Conservation (phyloP, 768 basidiomycete genomes). For the Naematelia encephala region DNA sequence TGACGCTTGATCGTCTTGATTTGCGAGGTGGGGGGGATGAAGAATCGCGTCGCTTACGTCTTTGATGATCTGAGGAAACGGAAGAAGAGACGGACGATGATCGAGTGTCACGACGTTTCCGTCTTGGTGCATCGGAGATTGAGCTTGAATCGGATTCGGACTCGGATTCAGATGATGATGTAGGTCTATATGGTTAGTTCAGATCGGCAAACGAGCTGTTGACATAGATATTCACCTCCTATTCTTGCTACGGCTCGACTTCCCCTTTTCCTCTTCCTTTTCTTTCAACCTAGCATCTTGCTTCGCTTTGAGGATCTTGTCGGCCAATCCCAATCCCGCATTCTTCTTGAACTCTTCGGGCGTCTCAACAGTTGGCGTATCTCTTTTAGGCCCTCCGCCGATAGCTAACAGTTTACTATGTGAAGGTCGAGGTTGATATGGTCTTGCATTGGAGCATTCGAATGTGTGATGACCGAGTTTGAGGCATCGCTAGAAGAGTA, state of each 20-base stretch:
- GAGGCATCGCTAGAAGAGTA: conserved; percentile 37
- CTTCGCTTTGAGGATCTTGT: conserved; percentile 75
- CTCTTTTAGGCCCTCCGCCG: conserved; percentile 60
- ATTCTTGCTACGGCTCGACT: conserved; percentile 5
- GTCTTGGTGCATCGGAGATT: conserved; percentile 11
- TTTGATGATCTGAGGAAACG: neutral
- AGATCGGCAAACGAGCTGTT: neutral
- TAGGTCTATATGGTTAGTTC: conserved; percentile 2
- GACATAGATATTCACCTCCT: conserved; percentile 6
- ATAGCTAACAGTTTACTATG: conserved; percentile 81
- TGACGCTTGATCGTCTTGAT: neutral
- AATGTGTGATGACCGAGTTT: conserved; percentile 79
- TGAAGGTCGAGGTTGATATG: conserved; percentile 85
- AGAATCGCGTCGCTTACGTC: conserved; percentile 7
- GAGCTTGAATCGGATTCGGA: conserved; percentile 27
- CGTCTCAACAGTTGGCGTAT: conserved; percentile 74
- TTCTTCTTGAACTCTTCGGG: conserved; percentile 84
- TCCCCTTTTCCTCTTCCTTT: conserved; percentile 10
- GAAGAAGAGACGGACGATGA: conserved; percentile 16
- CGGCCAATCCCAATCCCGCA: conserved; percentile 64
- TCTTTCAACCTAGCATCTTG: conserved; percentile 57
- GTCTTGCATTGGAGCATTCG: conserved; percentile 75
- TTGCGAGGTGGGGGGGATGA: conserved; percentile 7
- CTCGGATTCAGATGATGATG: conserved; percentile 12
- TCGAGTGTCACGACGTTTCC: conserved; percentile 1